Conservation (phyloP, 306 rosid genomes). For the Acacia confusa region DNA sequence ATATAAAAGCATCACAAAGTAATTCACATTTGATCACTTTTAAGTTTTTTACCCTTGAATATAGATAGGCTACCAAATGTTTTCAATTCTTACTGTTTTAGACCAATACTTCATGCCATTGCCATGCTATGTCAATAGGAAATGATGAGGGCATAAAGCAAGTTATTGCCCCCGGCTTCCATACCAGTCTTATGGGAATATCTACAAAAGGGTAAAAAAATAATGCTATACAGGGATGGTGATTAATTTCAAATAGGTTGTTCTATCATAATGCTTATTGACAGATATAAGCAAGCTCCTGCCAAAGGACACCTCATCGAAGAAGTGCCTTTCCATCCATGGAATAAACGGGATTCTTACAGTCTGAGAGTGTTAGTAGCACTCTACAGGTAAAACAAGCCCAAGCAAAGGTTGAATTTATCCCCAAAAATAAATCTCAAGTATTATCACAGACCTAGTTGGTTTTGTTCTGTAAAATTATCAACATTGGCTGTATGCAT, state of each 20-base stretch:
- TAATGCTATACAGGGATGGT: not conserved
- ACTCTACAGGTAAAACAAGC: constrained; percentile 2
- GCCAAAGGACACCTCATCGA: not conserved
- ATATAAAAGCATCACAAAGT: not conserved
- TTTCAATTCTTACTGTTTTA: not conserved
- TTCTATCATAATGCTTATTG: not conserved
- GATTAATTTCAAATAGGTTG: not conserved
- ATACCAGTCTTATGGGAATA: not conserved
- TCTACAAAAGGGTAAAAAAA: not conserved
- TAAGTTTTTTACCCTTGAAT: constrained; percentile 2
- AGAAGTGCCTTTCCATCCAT: not conserved
- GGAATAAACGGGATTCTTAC: not conserved
- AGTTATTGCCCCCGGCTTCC: not conserved
- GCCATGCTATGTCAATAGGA: not conserved
- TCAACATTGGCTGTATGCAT: not conserved
- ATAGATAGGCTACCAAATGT: not conserved
- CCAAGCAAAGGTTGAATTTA: not conserved
- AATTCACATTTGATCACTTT: not conserved
- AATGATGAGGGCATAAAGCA: not conserved
- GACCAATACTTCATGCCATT: not conserved
- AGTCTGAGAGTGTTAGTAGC: constrained; percentile 9
- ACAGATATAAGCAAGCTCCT: not conserved
- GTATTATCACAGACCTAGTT: not conserved
- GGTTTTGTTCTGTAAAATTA: not conserved
- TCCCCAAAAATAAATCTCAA: not conserved